Evolutionary conservation across 768 basidiomycete species (phyloP).

Genomic region (Cyathus striatus): DNA sequence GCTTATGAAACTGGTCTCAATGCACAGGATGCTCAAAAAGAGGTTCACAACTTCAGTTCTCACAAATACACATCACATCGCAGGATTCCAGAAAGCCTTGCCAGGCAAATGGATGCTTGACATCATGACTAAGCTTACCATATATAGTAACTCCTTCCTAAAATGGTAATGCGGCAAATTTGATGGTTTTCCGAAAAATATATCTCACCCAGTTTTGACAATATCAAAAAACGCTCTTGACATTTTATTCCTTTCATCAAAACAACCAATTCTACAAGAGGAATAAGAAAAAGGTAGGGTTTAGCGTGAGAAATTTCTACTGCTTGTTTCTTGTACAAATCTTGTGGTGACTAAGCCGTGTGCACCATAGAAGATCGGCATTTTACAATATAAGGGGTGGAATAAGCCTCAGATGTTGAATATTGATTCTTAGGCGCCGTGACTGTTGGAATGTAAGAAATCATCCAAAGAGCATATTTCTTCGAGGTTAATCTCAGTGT

Average conservation of each 20-base stretch:
- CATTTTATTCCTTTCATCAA: conserved; percentile 7
- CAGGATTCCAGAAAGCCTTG: conserved; percentile 10
- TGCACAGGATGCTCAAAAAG: conserved; percentile 16
- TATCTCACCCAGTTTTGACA: conserved; percentile 12
- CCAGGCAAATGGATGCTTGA: conserved; percentile 6
- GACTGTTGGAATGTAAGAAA: no score
- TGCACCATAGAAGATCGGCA: no score
- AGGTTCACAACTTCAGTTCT: conserved; percentile 21
- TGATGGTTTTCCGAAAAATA: conserved; percentile 5
- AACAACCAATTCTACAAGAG: no score
- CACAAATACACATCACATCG: conserved; percentile 16
- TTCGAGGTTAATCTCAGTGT: no score
- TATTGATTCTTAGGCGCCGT: no score
- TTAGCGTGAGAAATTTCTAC: no score
- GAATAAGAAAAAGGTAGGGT: no score
- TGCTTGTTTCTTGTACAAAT: no score
- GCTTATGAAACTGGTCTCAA: conserved; percentile 19
- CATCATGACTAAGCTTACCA: background rate
- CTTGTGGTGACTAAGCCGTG: no score
- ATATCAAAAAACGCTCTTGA: conserved; percentile 9
- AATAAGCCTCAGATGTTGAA: no score
- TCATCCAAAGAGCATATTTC: no score
- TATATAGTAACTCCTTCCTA: conserved; percentile 7
- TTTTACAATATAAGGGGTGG: no score
- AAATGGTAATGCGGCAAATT: conserved; percentile 4